Conservation (phyloP, 73 alveolate species). For the Tetrahymena elliotti region DNA sequence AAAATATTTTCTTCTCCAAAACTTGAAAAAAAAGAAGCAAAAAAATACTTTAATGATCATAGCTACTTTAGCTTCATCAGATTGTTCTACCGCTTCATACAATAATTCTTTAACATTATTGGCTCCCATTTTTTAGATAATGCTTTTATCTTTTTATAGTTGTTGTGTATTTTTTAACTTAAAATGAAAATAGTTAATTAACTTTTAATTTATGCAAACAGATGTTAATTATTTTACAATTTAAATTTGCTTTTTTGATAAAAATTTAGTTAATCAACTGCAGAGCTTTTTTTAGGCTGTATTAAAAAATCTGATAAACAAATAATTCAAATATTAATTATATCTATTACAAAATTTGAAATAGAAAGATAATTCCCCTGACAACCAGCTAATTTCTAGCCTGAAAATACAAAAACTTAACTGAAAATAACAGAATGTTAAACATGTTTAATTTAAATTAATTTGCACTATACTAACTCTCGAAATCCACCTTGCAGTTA, state of each 20-base stretch:
- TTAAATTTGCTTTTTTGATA: background rate
- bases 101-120: constrained; percentile 3
- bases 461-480: too few species aligned
- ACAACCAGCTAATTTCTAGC: background rate
- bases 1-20: background rate
- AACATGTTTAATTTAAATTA: too few species aligned
- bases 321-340: background rate
- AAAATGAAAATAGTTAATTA: background rate
- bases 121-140: constrained; percentile 7
- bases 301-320: background rate
- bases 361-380: background rate
- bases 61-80: background rate
- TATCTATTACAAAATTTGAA: background rate
- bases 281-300: background rate
- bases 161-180: background rate
- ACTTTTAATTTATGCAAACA: background rate
- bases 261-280: background rate
- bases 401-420: background rate
- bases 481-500: background rate
- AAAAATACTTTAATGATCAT: background rate
- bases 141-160: background rate
- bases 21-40: too few species aligned
- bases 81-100: constrained; percentile 18
- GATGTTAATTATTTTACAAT: background rate
- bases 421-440: background rate